Base-by-base conservation (phyloP, 768 basidiomycete genomes). In the Fibroporia radiculosa region DNA sequence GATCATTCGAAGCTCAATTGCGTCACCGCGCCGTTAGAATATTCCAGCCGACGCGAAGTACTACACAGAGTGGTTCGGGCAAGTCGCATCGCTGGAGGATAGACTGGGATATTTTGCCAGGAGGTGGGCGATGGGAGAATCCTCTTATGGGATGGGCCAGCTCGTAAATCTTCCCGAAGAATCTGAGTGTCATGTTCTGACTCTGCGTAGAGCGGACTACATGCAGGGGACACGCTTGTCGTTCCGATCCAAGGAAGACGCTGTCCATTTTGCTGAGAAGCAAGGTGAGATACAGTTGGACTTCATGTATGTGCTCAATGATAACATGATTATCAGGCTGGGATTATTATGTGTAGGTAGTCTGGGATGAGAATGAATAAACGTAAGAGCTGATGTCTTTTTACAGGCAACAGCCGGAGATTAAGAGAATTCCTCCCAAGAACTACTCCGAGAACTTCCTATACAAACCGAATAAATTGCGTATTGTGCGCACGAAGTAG, bases 81-180 rank as follows among this genome's bases (percentile, higher is more conserved):
- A 93, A 93, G 65, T 77, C 79, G 10, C 77, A 84, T 53, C 81
- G 85, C 55, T 99, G 95, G 95, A 73, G 90, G 52, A 79, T 99
- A 57, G 95, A 98, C 64, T 98, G 83, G 72, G 95, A 98, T 56
- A 80, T 80, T 45, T 69, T 97, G n/a, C 80, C 78, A 47, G 91
- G 93, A 26, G 82, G 77, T 23, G 92, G 89, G 11, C 76, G 95
- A 41, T 99, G 95, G 95, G 93, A 97, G 74, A 99, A 98, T 60
- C 90, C 91, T 3, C 63, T 99, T 53, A 99, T 98, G 90, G 95
- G 95, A 34, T 99, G 78, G 73, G 93, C 93, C 0, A 88, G 84
- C 69, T 92, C 91, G 87, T 93, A 61, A 66, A 87, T 75, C 8
- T n/a, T 26, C 31, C 1, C 16, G 24, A 13, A 10, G 13, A 5